Percentiles rank a stretch among this genome's conserved stretches.
Conservation (phyloP, 768 basidiomycete species). For the Candolleomyces eurysporus region DNA sequence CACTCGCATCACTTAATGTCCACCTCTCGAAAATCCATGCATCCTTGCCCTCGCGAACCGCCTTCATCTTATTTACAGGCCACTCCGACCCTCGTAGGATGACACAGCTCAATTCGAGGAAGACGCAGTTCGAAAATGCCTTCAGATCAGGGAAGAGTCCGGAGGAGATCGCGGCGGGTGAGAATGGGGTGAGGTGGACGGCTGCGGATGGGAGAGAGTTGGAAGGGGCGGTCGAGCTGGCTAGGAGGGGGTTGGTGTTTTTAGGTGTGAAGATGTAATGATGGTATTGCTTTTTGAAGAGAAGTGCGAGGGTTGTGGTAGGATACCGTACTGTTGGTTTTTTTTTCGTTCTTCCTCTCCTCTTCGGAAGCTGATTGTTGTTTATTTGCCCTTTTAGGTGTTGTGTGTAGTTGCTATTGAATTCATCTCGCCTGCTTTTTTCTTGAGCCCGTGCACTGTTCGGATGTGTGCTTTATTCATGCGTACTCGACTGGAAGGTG, state of each 20-base stretch:
- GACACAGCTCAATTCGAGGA: conserved; percentile 68
- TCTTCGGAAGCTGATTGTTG: background rate
- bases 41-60: conserved; percentile 74
- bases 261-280: conserved; percentile 52
- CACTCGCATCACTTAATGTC: conserved; percentile 54
- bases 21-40: conserved; percentile 63
- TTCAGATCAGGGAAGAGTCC: conserved; percentile 53
- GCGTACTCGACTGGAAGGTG: no score
- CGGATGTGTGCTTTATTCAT: no score
- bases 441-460: no score
- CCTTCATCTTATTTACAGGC: conserved; percentile 82
- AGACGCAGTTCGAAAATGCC: conserved; percentile 68
- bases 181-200: conserved; percentile 60
- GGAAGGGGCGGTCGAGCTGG: conserved; percentile 75
- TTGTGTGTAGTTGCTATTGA: no score
- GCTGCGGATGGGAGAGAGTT: conserved; percentile 72
- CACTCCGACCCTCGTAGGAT: conserved; percentile 86
- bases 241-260: conserved; percentile 83
- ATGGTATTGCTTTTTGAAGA: no score
- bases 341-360: background rate
- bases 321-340: no score
- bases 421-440: no score
- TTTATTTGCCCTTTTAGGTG: background rate
- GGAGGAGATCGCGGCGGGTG: conserved; percentile 48
- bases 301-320: no score